Percentiles rank a stretch among this genome's conserved stretches.
Conservation (phyloP, 1,284 basidiomycete genomes). For the Amylostereum chailletii region DNA sequence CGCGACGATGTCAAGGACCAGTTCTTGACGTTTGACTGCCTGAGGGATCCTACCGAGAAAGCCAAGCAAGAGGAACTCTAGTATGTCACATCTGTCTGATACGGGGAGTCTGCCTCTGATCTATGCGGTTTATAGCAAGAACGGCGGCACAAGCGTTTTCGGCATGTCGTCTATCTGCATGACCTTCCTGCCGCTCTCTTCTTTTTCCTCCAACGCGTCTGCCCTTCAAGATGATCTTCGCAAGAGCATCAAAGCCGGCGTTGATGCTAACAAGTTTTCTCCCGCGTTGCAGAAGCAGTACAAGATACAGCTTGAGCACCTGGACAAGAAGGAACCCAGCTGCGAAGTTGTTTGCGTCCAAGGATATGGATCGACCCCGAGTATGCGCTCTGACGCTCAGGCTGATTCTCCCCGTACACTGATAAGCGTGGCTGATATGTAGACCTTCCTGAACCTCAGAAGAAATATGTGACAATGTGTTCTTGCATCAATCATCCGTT, state of each 20-base stretch:
- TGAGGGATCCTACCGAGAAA: constrained; percentile 9
- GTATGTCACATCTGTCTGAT: constrained; percentile 10
- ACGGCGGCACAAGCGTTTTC: constrained; percentile 6
- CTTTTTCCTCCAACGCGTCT: constrained; percentile 8
- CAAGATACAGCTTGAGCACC: constrained; percentile 16
- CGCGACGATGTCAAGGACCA: constrained; percentile 4
- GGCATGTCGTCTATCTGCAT: constrained; percentile 6
- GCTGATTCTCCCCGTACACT: background rate
- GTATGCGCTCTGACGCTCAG: constrained; percentile 9
- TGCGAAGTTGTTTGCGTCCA: constrained; percentile 14
- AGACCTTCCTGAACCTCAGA: constrained; percentile 4
- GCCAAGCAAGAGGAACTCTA: constrained; percentile 13
- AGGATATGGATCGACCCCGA: background rate
- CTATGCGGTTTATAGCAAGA: background rate
- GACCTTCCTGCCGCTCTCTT: constrained; percentile 12
- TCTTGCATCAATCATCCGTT: constrained; percentile 6
- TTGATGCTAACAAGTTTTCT: constrained; percentile 1
- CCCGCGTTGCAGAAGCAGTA: constrained; percentile 17
- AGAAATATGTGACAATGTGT: constrained; percentile 6
- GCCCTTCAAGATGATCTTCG: constrained; percentile 8
- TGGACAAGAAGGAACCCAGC: constrained; percentile 12
- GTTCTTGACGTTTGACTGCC: constrained; percentile 11
- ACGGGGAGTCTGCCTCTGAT: background rate
- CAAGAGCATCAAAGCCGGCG: constrained; percentile 9
- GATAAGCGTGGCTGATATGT: background rate